Evolutionary conservation across 805 yeast species (phyloP).

Genomic region (Wickerhamiella spandovensis): DNA sequence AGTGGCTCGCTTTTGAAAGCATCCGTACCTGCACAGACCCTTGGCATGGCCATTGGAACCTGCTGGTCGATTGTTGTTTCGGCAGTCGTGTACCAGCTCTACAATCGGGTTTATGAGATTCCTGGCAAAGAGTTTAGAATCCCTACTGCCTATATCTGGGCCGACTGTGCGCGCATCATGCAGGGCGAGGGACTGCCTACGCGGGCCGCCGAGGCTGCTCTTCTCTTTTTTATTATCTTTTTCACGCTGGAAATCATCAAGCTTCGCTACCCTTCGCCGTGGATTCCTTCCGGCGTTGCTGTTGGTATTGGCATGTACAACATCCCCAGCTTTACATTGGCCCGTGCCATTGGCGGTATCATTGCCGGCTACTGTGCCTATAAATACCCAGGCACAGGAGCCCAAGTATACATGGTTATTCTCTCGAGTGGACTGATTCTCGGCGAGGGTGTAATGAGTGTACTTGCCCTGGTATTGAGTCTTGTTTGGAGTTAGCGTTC

Average conservation of each 20-base stretch:
- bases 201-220: constrained; percentile 52
- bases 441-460: constrained; percentile 88
- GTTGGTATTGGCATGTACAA: constrained; percentile 95
- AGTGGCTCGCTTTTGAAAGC: constrained; percentile 90
- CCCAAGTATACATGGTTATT: constrained; percentile 65
- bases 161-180: constrained; percentile 86
- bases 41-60: constrained; percentile 84
- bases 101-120: constrained; percentile 69
- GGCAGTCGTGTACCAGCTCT: constrained; percentile 67
- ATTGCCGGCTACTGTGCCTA: constrained; percentile 38
- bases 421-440: constrained; percentile 83
- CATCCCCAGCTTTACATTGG: constrained; percentile 84
- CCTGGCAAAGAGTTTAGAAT: constrained; percentile 74
- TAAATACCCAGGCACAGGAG: constrained; percentile 24
- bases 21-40: constrained; percentile 80
- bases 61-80: constrained; percentile 70
- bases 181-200: constrained; percentile 87
- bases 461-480: constrained; percentile 48
- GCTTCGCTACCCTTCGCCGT: constrained; percentile 23
- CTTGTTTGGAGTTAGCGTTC: not conserved
- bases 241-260: constrained; percentile 43
- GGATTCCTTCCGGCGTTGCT: constrained; percentile 88
- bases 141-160: constrained; percentile 95
- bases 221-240: constrained; percentile 54
- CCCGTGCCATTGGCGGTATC: constrained; percentile 83